Percentiles rank a stretch among this genome's conserved stretches.
Conservation (phyloP, 176 grass and related monocot species). For the Oropetium thomaeum region DNA sequence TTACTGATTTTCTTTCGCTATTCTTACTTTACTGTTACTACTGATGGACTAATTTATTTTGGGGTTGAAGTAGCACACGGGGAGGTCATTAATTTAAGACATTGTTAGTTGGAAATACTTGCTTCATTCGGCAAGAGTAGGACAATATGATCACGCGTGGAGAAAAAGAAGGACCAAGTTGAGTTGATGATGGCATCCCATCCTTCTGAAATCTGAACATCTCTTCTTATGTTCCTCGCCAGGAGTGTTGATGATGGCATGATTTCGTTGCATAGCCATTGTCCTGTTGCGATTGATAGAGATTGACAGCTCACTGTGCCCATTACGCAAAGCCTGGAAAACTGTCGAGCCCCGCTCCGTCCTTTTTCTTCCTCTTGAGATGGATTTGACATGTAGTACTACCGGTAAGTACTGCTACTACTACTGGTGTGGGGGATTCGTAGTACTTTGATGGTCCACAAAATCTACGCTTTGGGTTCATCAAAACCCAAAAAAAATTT, state of each 20-base stretch:
- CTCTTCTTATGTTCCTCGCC: background rate
- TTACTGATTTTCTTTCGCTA: background rate
- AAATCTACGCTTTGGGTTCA: background rate
- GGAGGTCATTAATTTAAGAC: too few species aligned
- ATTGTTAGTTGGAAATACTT: too few species aligned
- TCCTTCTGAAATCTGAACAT: background rate
- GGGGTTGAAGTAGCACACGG: too few species aligned
- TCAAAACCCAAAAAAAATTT: too few species aligned
- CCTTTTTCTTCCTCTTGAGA: background rate
- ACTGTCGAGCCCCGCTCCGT: constrained; percentile 4
- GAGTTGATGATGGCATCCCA: background rate
- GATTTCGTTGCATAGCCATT: constrained; percentile 41
- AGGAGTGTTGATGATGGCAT: background rate
- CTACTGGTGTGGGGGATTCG: background rate
- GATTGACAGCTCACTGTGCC: constrained; percentile 10
- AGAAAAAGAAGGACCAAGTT: background rate
- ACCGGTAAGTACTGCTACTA: too few species aligned
- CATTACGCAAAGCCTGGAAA: constrained; percentile 37
- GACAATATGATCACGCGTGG: too few species aligned
- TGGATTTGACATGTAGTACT: background rate
- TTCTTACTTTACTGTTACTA: too few species aligned
- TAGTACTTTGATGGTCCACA: background rate
- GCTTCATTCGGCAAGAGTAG: background rate
- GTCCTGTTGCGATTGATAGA: constrained; percentile 31
- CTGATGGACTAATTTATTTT: too few species aligned